Percentiles rank a stretch among this genome's conserved stretches.
Conservation (phyloP, 179 eudicot species). For the Sideroxylon spinosum region DNA sequence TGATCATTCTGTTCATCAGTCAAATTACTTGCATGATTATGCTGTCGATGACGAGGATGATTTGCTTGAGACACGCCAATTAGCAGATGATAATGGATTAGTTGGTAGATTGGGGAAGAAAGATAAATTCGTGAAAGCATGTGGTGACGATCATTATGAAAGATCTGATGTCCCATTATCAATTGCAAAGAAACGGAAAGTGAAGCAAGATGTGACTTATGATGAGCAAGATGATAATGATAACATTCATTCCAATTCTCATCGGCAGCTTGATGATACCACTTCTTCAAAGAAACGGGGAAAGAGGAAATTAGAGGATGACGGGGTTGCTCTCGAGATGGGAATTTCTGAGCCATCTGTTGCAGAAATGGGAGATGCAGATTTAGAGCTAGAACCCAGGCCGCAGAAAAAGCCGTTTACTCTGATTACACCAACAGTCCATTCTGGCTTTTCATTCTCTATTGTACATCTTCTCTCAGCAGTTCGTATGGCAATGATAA, state of each 20-base stretch:
- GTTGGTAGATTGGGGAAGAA: slow-evolving; percentile 30
- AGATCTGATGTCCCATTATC: slow-evolving; percentile 42
- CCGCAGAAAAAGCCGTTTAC: slow-evolving; percentile 62
- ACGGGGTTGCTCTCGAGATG: slow-evolving; percentile 34
- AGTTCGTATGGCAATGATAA: slow-evolving; percentile 68
- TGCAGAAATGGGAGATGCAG: slow-evolving; percentile 43
- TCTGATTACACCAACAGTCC: slow-evolving; percentile 72
- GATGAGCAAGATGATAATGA: slow-evolving; percentile 38
- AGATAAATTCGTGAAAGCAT: slow-evolving; percentile 31
- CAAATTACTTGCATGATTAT: slow-evolving; percentile 36
- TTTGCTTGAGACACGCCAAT: slow-evolving; percentile 23
- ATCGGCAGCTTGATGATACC: slow-evolving; percentile 41
- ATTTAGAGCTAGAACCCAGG: slow-evolving; percentile 51
- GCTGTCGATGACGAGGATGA: slow-evolving; percentile 35
- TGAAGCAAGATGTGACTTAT: slow-evolving; percentile 32
- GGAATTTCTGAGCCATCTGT: slow-evolving; percentile 39
- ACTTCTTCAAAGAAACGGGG: slow-evolving; percentile 45
- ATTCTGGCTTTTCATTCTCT: slow-evolving; percentile 79
- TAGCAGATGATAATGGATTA: slow-evolving; percentile 22
- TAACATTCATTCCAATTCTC: slow-evolving; percentile 28
- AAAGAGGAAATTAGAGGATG: slow-evolving; percentile 53
- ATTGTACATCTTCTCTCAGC: slow-evolving; percentile 82
- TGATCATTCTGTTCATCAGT: slow-evolving; percentile 36
- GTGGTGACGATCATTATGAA: slow-evolving; percentile 29
- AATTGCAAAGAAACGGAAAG: slow-evolving; percentile 50